Evolutionary conservation across 2,329 filamentous ascomycete genomes (phyloP).

Genomic region (Aspergillus fumigatus): DNA sequence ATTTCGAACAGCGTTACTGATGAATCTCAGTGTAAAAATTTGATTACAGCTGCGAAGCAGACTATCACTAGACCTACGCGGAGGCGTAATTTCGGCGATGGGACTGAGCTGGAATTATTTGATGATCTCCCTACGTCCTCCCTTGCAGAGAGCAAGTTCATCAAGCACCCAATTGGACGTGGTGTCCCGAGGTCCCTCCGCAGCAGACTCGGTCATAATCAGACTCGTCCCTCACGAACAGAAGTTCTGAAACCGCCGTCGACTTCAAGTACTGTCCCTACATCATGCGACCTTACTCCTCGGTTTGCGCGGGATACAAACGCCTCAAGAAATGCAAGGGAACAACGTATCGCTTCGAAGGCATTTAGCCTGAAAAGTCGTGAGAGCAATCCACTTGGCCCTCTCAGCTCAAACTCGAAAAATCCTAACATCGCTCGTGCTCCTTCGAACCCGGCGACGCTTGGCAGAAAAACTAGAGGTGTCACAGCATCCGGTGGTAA

Average conservation of each 20-base stretch:
- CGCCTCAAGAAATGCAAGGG: conserved; percentile 60
- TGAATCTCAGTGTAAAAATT: conserved; percentile 47
- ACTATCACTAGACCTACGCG: conserved; percentile 69
- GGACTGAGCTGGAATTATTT: conserved; percentile 85
- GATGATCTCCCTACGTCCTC: conserved; percentile 90
- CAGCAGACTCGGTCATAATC: conserved; percentile 45
- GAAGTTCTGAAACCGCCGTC: conserved; percentile 48
- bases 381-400: conserved; percentile 44
- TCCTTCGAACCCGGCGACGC: conserved; percentile 47
- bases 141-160: conserved; percentile 72
- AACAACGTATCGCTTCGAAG: conserved; percentile 52
- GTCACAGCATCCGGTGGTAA: conserved; percentile 47
- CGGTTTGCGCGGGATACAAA: conserved; percentile 64
- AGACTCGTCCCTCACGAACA: conserved; percentile 26
- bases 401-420: conserved; percentile 58
- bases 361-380: conserved; percentile 33
- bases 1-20: conserved; percentile 44
- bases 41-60: conserved; percentile 58
- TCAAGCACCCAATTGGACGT: conserved; percentile 70
- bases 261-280: conserved; percentile 55
- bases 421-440: conserved; percentile 49
- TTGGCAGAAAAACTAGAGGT: conserved; percentile 40
- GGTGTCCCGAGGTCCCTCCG: conserved; percentile 62
- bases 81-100: conserved; percentile 77
- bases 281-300: conserved; percentile 48